These are phyloP conservation scores for Fusarium sp. DNA, from an alignment of 2,329 filamentous ascomycete genomes.

Conservation along the genomic window DNA sequence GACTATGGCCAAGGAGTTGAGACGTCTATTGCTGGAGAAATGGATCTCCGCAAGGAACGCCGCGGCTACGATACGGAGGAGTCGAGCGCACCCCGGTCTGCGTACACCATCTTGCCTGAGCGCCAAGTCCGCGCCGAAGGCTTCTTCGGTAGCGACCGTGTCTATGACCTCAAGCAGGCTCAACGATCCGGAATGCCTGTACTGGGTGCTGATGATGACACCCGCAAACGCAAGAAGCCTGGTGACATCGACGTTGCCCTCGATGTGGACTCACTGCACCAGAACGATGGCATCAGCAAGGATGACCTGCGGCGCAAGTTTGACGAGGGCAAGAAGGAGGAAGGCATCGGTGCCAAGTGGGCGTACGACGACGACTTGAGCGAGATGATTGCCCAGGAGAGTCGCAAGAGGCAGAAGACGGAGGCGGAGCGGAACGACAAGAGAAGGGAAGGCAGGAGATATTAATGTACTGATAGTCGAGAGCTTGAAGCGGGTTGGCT, in stretches of 20 bases:
- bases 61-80: conserved; percentile 92
- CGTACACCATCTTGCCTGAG: conserved; percentile 92
- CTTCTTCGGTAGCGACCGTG: conserved; percentile 95
- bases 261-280: conserved; percentile 83
- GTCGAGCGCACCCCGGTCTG: conserved; percentile 76
- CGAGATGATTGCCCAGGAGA: conserved; percentile 96
- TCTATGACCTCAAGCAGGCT: conserved; percentile 81
- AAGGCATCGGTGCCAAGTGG: conserved; percentile 76
- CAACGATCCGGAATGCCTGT: conserved; percentile 72
- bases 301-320: conserved; percentile 86
- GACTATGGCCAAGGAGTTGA: conserved; percentile 79
- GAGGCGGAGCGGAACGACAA: conserved; percentile 83
- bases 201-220: conserved; percentile 83
- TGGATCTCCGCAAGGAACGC: conserved; percentile 87
- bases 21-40: conserved; percentile 84
- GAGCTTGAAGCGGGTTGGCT: not conserved
- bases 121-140: conserved; percentile 86
- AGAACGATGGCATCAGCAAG: conserved; percentile 82
- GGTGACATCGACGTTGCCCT: conserved; percentile 95
- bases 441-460: conserved; percentile 67
- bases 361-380: conserved; percentile 88
- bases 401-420: conserved; percentile 87
- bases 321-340: conserved; percentile 76
- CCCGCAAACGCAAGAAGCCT: conserved; percentile 90
- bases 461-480: conserved; percentile 48